Conservation (phyloP, 2,329 filamentous ascomycete species). For the Aphanoascus verrucosus region DNA sequence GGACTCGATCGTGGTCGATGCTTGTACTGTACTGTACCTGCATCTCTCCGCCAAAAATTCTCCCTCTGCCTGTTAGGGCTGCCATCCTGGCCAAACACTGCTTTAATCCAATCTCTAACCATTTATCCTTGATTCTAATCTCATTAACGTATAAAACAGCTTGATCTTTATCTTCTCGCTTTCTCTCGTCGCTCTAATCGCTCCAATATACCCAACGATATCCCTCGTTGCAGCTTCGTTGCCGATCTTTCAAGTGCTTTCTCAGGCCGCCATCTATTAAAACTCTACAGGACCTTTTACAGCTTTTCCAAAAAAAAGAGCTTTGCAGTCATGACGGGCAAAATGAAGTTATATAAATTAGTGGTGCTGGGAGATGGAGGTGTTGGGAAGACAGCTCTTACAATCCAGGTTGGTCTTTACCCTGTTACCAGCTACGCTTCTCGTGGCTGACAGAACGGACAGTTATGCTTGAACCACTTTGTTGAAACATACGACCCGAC, state of each 20-base stretch:
- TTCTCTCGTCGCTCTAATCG: neutral
- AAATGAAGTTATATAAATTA: conserved; percentile 88
- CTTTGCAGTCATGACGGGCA: conserved; percentile 59
- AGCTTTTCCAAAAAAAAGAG: neutral
- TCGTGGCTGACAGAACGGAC: conserved; percentile 5
- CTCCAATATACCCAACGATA: neutral
- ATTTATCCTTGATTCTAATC: neutral
- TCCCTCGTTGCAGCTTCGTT: neutral
- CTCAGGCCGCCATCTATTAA: neutral
- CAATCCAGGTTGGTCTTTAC: conserved; percentile 55
- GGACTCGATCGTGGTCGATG: neutral
- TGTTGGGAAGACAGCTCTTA: conserved; percentile 87
- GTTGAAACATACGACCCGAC: conserved; percentile 84
- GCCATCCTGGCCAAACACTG: neutral
- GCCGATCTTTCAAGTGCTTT: neutral
- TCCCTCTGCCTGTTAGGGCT: neutral
- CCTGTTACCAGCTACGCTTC: neutral
- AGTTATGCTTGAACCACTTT: conserved; percentile 96
- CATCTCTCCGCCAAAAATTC: neutral
- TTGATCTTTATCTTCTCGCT: neutral
- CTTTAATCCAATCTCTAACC: neutral
- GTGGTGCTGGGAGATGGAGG: conserved; percentile 91
- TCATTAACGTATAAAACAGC: neutral
- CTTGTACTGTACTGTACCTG: neutral
- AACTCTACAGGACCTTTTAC: neutral